Evolutionary conservation across 176 grass and related monocot species (phyloP).

Genomic region (Aechmea fasciata): DNA sequence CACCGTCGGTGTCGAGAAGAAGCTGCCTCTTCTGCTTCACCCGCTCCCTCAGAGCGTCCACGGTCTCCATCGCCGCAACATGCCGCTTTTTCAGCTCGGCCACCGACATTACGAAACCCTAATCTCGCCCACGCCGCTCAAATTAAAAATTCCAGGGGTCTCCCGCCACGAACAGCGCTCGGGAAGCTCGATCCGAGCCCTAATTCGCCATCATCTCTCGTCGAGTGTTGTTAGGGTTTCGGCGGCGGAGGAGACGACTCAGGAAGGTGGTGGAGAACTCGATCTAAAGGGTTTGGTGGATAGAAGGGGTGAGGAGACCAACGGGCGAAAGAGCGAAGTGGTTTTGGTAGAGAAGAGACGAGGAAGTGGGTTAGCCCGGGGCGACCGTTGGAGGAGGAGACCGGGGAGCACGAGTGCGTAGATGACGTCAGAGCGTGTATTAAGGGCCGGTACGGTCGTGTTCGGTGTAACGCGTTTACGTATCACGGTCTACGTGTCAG

Average conservation of each 20-base stretch:
- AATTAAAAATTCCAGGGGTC: not conserved
- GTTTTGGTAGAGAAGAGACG: not conserved
- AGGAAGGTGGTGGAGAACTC: not conserved
- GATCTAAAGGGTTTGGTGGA: not conserved
- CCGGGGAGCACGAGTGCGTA: not conserved
- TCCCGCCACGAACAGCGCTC: not conserved
- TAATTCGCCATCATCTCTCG: not conserved
- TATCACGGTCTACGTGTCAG: no score
- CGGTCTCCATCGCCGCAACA: slow-evolving; percentile 47
- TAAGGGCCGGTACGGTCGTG: not conserved
- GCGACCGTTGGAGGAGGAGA: not conserved
- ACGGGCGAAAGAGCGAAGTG: not conserved
- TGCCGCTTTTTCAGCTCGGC: slow-evolving; percentile 91
- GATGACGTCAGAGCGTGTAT: not conserved
- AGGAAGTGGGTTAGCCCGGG: no score
- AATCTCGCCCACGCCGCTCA: not conserved
- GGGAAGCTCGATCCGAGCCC: not conserved
- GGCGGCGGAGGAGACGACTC: not conserved
- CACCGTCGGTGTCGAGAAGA: slow-evolving; percentile 91
- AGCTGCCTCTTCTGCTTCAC: slow-evolving; percentile 54
- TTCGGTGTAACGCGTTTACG: no score
- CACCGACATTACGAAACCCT: slow-evolving; percentile 38
- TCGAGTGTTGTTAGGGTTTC: not conserved
- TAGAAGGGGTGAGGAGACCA: not conserved
- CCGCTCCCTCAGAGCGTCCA: slow-evolving; percentile 61